These are phyloP conservation scores for Microbotryum saponariae DNA, from an alignment of 1,284 basidiomycete species.

Conservation along the genomic window DNA sequence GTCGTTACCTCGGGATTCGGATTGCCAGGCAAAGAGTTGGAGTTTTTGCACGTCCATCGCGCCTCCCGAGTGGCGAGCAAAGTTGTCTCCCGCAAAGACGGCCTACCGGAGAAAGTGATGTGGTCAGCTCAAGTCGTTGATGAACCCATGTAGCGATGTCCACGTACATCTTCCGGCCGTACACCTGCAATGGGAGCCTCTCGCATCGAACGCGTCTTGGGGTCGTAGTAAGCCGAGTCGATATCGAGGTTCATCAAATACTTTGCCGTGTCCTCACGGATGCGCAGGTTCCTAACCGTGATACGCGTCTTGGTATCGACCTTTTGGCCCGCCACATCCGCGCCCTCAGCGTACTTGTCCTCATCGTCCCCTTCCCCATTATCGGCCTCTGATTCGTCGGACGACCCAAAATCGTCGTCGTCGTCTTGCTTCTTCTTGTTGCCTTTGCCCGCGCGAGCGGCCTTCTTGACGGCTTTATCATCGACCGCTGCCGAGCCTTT, in stretches of 20 bases:
- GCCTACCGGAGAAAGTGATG: constrained; percentile 49
- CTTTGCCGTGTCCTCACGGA: constrained; percentile 98
- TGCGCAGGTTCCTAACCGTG: constrained; percentile 94
- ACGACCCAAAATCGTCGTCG: constrained; percentile 84
- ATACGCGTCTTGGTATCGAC: constrained; percentile 96
- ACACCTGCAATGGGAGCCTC: constrained; percentile 78
- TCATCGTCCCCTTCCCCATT: constrained; percentile 81
- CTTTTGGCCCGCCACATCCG: constrained; percentile 95
- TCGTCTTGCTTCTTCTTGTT: constrained; percentile 50
- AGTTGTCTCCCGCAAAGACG: constrained; percentile 92
- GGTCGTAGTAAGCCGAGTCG: constrained; percentile 95
- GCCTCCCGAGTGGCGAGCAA: constrained; percentile 80
- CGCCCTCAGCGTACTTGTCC: constrained; percentile 94
- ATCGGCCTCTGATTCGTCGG: constrained; percentile 51
- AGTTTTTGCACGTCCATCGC: constrained; percentile 82
- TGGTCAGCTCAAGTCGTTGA: constrained; percentile 1
- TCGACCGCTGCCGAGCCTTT: constrained; percentile 57
- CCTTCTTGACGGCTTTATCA: constrained; percentile 58
- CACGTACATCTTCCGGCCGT: constrained; percentile 70
- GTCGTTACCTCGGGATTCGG: constrained; percentile 83
- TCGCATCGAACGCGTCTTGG: constrained; percentile 98
- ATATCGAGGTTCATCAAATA: constrained; percentile 96
- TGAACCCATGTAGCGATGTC: background rate
- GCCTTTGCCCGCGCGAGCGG: constrained; percentile 64
- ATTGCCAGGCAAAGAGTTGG: constrained; percentile 97